Base-by-base conservation (phyloP, 2,329 filamentous ascomycete species). In the Xylaria sp. region DNA sequence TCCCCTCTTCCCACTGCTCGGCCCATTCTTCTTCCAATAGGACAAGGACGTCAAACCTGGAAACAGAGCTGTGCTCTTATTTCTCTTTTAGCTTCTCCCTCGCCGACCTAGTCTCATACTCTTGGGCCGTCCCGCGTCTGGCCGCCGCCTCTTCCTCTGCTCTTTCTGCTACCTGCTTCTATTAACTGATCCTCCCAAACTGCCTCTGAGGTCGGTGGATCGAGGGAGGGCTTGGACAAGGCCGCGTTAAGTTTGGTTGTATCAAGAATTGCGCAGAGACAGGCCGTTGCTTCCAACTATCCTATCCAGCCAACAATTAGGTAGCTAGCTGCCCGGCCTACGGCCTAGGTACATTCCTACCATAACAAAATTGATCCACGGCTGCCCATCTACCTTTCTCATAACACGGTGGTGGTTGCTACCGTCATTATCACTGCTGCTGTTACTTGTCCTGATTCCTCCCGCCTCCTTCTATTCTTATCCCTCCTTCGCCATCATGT, bases 11-110 rank as follows among this genome's bases (percentile, higher is more conserved):
- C 66, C 28, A 52, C 55, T 50, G 60, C 57, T 51, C 49, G 33
- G 35, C 47, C 43, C 51, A 12, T 50, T 53, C 38, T 50, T 53
- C 38, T 37, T 47, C 38, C 45, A 17, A 55, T 35, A 58, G 43
- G 19, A 23, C 43, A 38, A 53, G 42, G 23, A 28, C 37, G 15
- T 14, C 12, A 46, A n/a, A 51, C 43, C 14, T 15, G 9, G 40
- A 51, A 28, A 60, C 57, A 62, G 66, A 70, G 66, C 66, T 67
- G 65, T 66, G 53, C 69, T 69, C 67, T 66, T 51, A 51, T 37
- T n/a, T 61, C 33, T 64, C 59, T 43, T 47, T 46, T 67, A 49
- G 56, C 42, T 56, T 7, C 57, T 42, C 33, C 42, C 21, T 17
- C 25, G n/a, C 50, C 38, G 51, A 51, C 28, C 9, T 31, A 9